Evolutionary conservation across 176 grass and related monocot species (phyloP).

Genomic region (Bromus sterilis): DNA sequence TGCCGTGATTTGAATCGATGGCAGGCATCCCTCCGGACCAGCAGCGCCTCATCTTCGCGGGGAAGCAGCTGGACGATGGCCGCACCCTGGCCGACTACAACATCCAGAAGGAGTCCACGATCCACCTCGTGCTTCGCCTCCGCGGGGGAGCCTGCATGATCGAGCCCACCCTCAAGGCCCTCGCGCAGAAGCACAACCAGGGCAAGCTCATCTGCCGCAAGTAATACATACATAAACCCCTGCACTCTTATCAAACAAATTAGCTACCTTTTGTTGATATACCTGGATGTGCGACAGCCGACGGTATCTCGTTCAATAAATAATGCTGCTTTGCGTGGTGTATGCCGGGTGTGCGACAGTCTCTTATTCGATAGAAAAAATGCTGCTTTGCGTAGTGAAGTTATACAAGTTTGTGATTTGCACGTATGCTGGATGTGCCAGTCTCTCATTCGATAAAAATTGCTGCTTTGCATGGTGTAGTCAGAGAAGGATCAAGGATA

Average conservation of each 20-base stretch:
- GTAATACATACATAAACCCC: not conserved
- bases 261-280: not conserved
- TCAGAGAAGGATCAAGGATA: not conserved
- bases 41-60: constrained; percentile 51
- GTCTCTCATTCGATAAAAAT: not conserved
- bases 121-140: constrained; percentile 18
- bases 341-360: not conserved
- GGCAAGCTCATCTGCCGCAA: constrained; percentile 31
- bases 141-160: not conserved
- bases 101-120: constrained; percentile 29
- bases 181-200: constrained; percentile 19
- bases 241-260: not conserved
- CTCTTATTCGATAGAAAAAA: no score
- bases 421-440: not conserved
- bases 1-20: not conserved
- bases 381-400: not conserved
- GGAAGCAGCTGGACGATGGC: constrained; percentile 59
- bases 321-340: not conserved
- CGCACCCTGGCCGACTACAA: constrained; percentile 53
- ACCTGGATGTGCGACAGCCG: not conserved
- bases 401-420: not conserved
- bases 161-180: not conserved
- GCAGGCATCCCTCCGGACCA: constrained; percentile 44
- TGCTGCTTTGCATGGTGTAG: not conserved
- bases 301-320: not conserved